Evolutionary conservation across 2,329 filamentous ascomycete genomes (phyloP), one percentile per base, ranked within the genome.

Genomic region (Teratosphaeria viscida): DNA sequence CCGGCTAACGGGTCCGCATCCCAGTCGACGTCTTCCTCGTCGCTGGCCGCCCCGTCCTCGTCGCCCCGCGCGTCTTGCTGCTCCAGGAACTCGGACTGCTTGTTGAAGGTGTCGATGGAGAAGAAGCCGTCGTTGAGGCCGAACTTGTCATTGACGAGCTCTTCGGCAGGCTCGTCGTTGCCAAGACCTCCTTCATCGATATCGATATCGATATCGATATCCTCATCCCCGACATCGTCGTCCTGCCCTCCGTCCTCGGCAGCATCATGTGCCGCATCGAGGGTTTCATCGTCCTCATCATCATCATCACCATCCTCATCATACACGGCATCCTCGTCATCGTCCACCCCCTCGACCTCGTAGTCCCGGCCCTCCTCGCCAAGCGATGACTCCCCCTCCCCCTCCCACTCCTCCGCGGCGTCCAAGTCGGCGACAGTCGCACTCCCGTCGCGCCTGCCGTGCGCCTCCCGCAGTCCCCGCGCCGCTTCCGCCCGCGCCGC

Each of bases 61-160:
- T 92, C 89, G 32, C 88, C 90, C 63, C 83, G 81, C 32, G 83
- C 82, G 72, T 97, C 92, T 73, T 91, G 88, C 64, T 89, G 85
- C 74, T 99, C 94, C 55, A 96, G 85, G 71, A 87, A 88, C 68
- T 95, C 90, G 1, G 91, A 90, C 71, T 95, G 89, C 71, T 87
- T 90, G 79, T 99, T 99, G 82, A 99, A 99, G 61, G 95, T 86
- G 68, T 97, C 92, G 68, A 99, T 92, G 16, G 90, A 95, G 77
- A 99, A 99, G 77, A 99, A 99, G 5, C 91, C 92, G 70, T 99
- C 94, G 69, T 99, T 97, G 35, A 99, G 83, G 6, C 91, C 90
- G 70, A 94, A 81, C 3, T 85, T 85, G 69, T 97, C 91, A 66
- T 86, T 80, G 8, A 85, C 77, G 61, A 87, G 86, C 47, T 82